Evolutionary conservation across 2,329 filamentous ascomycete species (phyloP).

Genomic region (Penicillium sp.): DNA sequence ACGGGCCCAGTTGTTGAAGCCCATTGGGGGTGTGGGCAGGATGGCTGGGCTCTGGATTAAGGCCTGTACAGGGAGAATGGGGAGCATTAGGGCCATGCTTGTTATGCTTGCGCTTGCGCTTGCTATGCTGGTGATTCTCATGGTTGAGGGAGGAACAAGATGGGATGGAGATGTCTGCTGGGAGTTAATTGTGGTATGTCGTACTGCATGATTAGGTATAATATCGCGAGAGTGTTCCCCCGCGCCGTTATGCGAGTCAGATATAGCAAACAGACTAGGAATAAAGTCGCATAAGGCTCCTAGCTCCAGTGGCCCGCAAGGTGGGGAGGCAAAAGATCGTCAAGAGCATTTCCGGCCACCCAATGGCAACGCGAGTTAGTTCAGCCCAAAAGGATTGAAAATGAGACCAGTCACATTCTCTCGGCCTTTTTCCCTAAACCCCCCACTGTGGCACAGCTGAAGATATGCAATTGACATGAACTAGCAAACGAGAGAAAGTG

Average conservation of each 20-base stretch:
- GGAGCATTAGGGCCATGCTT: conserved; percentile 17
- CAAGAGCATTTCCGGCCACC: background rate
- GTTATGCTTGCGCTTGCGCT: background rate
- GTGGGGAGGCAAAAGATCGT: background rate
- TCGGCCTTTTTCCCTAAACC: background rate
- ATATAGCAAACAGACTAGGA: no score
- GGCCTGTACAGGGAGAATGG: conserved; percentile 17
- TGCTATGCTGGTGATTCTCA: conserved; percentile 1
- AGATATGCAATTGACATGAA: background rate
- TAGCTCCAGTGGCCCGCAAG: background rate
- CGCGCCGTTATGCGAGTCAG: background rate
- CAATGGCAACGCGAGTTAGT: background rate
- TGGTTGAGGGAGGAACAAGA: background rate
- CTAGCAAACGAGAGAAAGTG: background rate
- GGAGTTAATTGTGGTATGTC: no score
- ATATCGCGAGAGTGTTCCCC: no score
- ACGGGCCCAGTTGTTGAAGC: conserved; percentile 55
- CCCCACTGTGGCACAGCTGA: conserved; percentile 3
- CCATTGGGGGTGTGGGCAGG: conserved; percentile 50
- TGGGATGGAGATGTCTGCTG: no score
- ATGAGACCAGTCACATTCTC: background rate
- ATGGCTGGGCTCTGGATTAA: conserved; percentile 24
- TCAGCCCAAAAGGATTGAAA: background rate
- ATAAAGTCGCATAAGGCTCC: background rate
- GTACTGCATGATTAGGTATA: no score